Base-by-base conservation (phyloP, 768 basidiomycete species). In the Termitomyces sp. region DNA sequence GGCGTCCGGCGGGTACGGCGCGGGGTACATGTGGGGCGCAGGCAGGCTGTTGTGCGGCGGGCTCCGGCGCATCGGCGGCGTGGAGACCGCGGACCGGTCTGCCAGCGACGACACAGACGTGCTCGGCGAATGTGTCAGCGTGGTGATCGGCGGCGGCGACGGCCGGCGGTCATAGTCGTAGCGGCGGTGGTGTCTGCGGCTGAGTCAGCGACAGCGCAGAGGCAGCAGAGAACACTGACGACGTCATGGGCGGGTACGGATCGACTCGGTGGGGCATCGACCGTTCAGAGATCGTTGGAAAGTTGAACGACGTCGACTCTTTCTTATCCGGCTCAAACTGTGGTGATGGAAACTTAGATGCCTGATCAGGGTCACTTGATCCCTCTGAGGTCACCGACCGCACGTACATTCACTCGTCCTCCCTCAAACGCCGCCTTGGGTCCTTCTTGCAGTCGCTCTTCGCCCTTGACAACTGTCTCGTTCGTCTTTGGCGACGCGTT, bases 61-160 rank as follows among this genome's bases (percentile, higher is more conserved):
- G 61, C 75, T 74, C 61, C 77, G 71, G 65, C 82, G 75, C 56
- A 79, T 67, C 61, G 83, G 82, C 7, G 87, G 84, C 1, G 85
- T 83, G n/a, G 79, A 79, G 48, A 82, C 79, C 36, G 82, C 79
- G 48, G 82, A 82, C 66, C 83, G 80, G 74, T 86, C 52, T 2
- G 52, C 85, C 38, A 81, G 74, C 0, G 84, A 84, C 47, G 83
- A 82, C 38, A 81, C 77, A 10, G 83, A 85, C 38, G 82, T 73
- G 6, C 85, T 82, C 43, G 87, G 85, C 0, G 87, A 88, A 67
- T 83, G 82, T 28, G 83, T 73, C 77, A 81, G 2, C 75, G 82
- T 36, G 77, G 83, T 56, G 74, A 82, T 58, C 75, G 68, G 64
- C 8, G 73, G 68, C 33, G 74, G 70, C 23, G 72, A 66, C 12